phyloP scores from a whole-genome alignment of 1,284 basidiomycete species.

The Cryptococcus sp. region DNA sequence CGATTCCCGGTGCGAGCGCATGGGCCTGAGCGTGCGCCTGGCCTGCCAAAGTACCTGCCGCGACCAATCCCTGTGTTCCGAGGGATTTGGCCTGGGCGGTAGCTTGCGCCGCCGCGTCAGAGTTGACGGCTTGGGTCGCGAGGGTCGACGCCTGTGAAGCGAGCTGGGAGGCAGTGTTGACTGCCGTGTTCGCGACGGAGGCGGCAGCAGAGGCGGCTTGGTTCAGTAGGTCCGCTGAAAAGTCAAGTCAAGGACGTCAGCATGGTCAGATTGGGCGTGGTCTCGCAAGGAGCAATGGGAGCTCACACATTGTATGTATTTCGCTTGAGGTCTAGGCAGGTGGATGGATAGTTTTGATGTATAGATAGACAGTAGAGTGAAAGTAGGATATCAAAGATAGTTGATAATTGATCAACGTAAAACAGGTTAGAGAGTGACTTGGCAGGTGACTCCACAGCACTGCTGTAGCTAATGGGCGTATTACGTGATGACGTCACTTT shows the following conservation, averaged over 20 bases:
- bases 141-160: slow-evolving; percentile 31
- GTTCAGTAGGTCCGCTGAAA: slow-evolving; percentile 38
- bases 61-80: slow-evolving; percentile 25
- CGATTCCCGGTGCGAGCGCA: slow-evolving; percentile 33
- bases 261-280: no score
- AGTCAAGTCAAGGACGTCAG: not conserved
- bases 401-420: no score
- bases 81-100: slow-evolving; percentile 33
- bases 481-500: no score
- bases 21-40: slow-evolving; percentile 45
- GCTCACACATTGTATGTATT: no score
- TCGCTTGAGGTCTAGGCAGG: no score
- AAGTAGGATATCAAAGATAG: no score
- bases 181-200: slow-evolving; percentile 29
- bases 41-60: slow-evolving; percentile 31
- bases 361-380: no score
- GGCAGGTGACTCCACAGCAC: no score
- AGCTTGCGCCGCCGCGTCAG: slow-evolving; percentile 31
- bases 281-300: no score
- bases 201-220: slow-evolving; percentile 42
- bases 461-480: no score
- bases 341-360: no score
- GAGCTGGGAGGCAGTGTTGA: slow-evolving; percentile 32
- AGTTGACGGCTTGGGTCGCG: slow-evolving; percentile 41
- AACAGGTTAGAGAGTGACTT: no score